Percentiles rank a stretch among this genome's conserved stretches.
Evolutionary conservation across 805 yeast species (phyloP).

Genomic region (Kuraishia ogatae): DNA sequence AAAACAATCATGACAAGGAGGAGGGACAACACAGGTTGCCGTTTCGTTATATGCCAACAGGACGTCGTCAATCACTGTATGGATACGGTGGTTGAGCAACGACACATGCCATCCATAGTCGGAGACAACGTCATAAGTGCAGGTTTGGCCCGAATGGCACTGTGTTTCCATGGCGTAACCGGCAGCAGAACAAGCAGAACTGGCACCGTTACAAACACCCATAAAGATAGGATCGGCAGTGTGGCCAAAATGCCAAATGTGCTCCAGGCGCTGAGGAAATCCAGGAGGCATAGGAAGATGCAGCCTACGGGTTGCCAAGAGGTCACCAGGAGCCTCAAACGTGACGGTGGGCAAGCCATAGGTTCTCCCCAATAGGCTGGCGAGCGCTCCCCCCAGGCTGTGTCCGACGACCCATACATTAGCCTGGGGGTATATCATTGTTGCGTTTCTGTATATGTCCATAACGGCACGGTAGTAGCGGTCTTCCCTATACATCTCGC

Average conservation of each 20-base stretch:
- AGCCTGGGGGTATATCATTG: slow-evolving; percentile 54
- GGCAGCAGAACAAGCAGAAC: slow-evolving; percentile 79
- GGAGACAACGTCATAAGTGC: slow-evolving; percentile 81
- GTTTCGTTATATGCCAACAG: slow-evolving; percentile 65
- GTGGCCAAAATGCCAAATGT: slow-evolving; percentile 92
- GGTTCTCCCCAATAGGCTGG: slow-evolving; percentile 77
- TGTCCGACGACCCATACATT: slow-evolving; percentile 92
- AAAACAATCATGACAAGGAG: slow-evolving; percentile 85
- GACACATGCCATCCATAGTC: slow-evolving; percentile 91
- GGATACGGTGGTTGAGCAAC: slow-evolving; percentile 81
- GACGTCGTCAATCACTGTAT: slow-evolving; percentile 80
- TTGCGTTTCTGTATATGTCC: slow-evolving; percentile 69
- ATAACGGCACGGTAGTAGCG: slow-evolving; percentile 75
- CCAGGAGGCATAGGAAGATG: slow-evolving; percentile 95
- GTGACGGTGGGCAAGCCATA: slow-evolving; percentile 86
- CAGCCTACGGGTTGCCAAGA: slow-evolving; percentile 70
- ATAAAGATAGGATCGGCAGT: slow-evolving; percentile 94
- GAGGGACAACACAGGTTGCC: slow-evolving; percentile 64
- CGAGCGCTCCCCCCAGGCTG: slow-evolving; percentile 85
- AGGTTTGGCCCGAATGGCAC: slow-evolving; percentile 85
- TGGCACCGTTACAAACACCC: slow-evolving; percentile 96
- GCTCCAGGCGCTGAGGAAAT: slow-evolving; percentile 63
- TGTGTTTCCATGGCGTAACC: slow-evolving; percentile 97
- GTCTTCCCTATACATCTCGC: slow-evolving; percentile 64
- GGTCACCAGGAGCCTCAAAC: slow-evolving; percentile 90